Evolutionary conservation across 768 basidiomycete genomes (phyloP).

Genomic region (Sistotremastrum niveocremeum): DNA sequence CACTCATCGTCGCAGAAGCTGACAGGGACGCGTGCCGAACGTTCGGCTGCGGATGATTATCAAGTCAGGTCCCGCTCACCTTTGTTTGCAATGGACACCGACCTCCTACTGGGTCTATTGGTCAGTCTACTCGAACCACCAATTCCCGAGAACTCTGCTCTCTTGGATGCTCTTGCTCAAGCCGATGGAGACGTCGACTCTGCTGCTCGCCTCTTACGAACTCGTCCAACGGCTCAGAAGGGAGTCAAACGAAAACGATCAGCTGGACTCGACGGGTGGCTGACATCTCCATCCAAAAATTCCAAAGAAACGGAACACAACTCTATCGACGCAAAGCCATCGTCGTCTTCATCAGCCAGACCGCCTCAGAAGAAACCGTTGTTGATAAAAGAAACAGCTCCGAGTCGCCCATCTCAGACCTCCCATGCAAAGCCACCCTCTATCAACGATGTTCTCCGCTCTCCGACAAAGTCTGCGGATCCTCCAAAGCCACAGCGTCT

Average conservation of each 20-base stretch:
- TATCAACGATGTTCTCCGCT: conserved; percentile 28
- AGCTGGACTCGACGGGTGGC: conserved; percentile 40
- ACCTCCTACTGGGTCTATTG: conserved; percentile 55
- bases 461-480: conserved; percentile 26
- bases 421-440: conserved; percentile 1
- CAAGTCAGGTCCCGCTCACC: not conserved
- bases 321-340: too few relatives aligned
- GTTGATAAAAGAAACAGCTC: conserved; percentile 6
- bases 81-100: conserved; percentile 33
- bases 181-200: conserved; percentile 41
- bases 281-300: conserved; percentile 21
- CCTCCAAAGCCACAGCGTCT: conserved; percentile 24
- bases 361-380: not conserved
- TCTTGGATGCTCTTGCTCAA: conserved; percentile 47
- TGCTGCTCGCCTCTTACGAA: conserved; percentile 29
- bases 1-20: conserved; percentile 11
- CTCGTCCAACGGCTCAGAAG: conserved; percentile 16
- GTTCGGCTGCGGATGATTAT: too few relatives aligned
- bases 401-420: conserved; percentile 4
- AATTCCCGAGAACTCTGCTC: conserved; percentile 22
- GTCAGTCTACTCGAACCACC: conserved; percentile 35
- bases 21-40: too few relatives aligned
- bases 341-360: not conserved
- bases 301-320: conserved; percentile 7
- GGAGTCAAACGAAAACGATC: conserved; percentile 32